Percentiles rank a stretch among this genome's conserved stretches.
These are phyloP conservation scores for Aspergillus chevalieri DNA, from an alignment of 2,329 filamentous ascomycete species.

Conservation along the genomic window DNA sequence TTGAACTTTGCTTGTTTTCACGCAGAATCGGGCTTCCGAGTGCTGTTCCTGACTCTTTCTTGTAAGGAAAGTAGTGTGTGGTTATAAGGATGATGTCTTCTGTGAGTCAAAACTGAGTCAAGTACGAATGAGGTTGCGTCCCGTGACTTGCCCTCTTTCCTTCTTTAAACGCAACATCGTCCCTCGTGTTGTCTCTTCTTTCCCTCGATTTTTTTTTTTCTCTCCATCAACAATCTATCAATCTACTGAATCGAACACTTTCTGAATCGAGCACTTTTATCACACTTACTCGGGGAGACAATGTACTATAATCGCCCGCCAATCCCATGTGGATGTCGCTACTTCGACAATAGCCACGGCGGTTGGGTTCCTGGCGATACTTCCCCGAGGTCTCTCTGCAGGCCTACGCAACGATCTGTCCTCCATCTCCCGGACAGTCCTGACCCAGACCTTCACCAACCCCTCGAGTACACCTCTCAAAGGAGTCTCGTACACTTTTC, in stretches of 20 bases:
- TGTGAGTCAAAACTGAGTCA: too few relatives aligned
- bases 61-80: too few relatives aligned
- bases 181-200: background rate
- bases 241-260: background rate
- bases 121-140: too few relatives aligned
- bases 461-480: too few relatives aligned
- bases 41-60: too few relatives aligned
- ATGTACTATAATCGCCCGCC: too few relatives aligned
- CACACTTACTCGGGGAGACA: too few relatives aligned
- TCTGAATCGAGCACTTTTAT: background rate
- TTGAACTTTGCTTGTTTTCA: background rate
- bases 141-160: too few relatives aligned
- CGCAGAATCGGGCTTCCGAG: too few relatives aligned
- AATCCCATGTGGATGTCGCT: conserved; percentile 5
- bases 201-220: background rate
- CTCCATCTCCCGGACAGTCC: conserved; percentile 46
- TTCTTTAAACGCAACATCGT: too few relatives aligned
- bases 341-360: background rate
- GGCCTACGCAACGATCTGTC: conserved; percentile 58
- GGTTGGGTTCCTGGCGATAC: conserved; percentile 29
- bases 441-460: conserved; percentile 59
- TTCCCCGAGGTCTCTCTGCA: conserved; percentile 55
- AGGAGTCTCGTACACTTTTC: too few relatives aligned
- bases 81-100: too few relatives aligned
- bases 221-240: background rate